Base-by-base conservation (phyloP, 345 rosid species). In the Eucalyptus grandis region DNA sequence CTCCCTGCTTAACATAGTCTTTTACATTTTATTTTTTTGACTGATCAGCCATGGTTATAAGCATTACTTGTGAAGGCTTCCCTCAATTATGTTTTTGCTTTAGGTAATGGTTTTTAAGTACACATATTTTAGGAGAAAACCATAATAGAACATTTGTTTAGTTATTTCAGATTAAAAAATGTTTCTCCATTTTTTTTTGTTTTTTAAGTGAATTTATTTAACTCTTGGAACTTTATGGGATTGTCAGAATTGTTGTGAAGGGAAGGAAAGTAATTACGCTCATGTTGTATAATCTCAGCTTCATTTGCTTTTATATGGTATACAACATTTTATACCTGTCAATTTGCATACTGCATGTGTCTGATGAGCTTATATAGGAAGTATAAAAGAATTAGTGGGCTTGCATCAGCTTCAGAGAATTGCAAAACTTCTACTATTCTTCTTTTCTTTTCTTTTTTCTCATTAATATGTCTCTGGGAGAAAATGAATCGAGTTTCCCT, bases 401-500 rank as follows among this genome's bases (percentile, higher is more conserved):
- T 72, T 37, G 83, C 83, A 5, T 72, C 83, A n/a, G 72, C 37
- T 65, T n/a, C 3, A 30, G 34, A 65, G 72, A 65, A 65, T 37
- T 37, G 83, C 46, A 19, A 72, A 72, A 72, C 46, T 72, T 72
- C 14, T 72, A 3, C 3, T 4, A 37, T 72, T 72, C 14, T 72
- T 19, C 82, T 72, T 34, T 6, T 19, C 6, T 17, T 9, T 69
- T 37, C 9, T 8, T 4, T 15, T 31, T 6, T 6, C 5, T 49
- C 2, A 13, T 0, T 49, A 49, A 1, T 49, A 4, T 49, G 0
- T 49, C 50, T 34, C 4, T 15, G 82, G 46, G 1, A 37, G 44
- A 72, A 34, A 72, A 72, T 72, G 82, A 72, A 72, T 37, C 19
- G 26, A 72, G 46, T 37, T 72, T 11, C 46, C 44, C 24, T 72